Percentiles rank a stretch among this genome's conserved stretches.
Evolutionary conservation across 495 filamentous ascomycete genomes (phyloP).

Genomic region (Friedmanniomyces endolithicus): DNA sequence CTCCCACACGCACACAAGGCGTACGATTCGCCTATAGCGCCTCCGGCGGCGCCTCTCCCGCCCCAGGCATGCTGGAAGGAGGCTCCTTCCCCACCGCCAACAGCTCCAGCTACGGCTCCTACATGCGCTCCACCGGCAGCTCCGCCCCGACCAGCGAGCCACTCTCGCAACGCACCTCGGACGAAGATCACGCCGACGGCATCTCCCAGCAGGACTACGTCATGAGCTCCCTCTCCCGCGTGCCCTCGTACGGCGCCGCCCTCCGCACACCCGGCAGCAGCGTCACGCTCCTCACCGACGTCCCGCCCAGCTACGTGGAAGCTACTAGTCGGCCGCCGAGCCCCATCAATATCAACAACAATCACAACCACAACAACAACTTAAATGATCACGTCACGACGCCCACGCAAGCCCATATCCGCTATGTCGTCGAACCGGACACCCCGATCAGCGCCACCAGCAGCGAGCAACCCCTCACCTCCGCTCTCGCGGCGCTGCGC

Average conservation of each 20-base stretch:
- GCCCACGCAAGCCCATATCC: conserved; percentile 12
- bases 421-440: neutral
- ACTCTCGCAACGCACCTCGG: conserved; percentile 17
- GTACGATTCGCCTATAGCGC: conserved; percentile 9
- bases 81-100: neutral
- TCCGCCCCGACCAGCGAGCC: conserved; percentile 10
- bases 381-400: conserved; percentile 16
- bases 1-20: neutral
- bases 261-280: conserved; percentile 23
- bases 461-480: conserved; percentile 6
- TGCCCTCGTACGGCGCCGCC: conserved; percentile 32
- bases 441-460: neutral
- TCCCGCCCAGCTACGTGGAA: conserved; percentile 29
- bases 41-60: conserved; percentile 13
- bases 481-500: neutral
- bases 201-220: conserved; percentile 19
- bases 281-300: conserved; percentile 20
- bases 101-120: neutral
- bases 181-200: conserved; percentile 8
- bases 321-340: conserved; percentile 30
- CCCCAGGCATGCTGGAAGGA: neutral
- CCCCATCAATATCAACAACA: conserved; percentile 9
- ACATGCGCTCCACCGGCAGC: conserved; percentile 14
- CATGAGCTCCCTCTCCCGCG: conserved; percentile 26
- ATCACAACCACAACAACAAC: too few relatives aligned